Conservation (phyloP, 2,329 filamentous ascomycete species). For the Exophiala oligosperma region DNA sequence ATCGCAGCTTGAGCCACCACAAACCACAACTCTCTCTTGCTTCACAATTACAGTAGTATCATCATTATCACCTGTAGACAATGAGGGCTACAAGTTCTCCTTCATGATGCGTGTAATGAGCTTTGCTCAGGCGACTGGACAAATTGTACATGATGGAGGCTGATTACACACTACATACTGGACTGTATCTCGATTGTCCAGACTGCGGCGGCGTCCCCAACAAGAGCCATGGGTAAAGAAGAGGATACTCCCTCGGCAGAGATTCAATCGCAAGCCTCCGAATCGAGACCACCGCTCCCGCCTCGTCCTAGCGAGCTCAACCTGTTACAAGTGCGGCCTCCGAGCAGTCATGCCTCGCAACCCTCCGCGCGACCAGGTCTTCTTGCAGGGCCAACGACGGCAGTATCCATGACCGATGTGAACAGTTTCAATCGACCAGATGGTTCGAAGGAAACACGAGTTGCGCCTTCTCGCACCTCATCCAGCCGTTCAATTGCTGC, state of each 20-base stretch:
- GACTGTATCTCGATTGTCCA: conserved; percentile 13
- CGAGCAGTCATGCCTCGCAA: conserved; percentile 32
- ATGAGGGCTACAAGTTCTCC: neutral
- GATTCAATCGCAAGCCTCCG: conserved; percentile 31
- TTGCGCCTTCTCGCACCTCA: conserved; percentile 40
- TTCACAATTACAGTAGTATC: neutral
- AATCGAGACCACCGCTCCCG: conserved; percentile 46
- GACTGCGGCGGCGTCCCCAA: neutral
- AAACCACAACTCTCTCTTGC: no score
- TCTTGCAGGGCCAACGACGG: conserved; percentile 74
- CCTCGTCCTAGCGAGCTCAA: conserved; percentile 41
- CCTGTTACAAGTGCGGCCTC: conserved; percentile 31
- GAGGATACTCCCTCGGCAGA: neutral
- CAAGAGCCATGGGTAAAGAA: conserved; percentile 1
- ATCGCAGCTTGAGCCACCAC: neutral
- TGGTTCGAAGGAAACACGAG: conserved; percentile 65
- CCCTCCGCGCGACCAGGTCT: conserved; percentile 38
- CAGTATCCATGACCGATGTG: conserved; percentile 77
- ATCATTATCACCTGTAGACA: neutral
- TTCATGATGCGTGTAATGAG: conserved; percentile 13
- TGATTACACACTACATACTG: conserved; percentile 2
- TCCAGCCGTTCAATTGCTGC: conserved; percentile 33
- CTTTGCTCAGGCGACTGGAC: conserved; percentile 4
- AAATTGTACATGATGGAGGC: conserved; percentile 18
- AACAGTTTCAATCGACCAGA: conserved; percentile 74